Evolutionary conservation across 2,329 filamentous ascomycete genomes (phyloP).

Genomic region (Penicillium sp.): DNA sequence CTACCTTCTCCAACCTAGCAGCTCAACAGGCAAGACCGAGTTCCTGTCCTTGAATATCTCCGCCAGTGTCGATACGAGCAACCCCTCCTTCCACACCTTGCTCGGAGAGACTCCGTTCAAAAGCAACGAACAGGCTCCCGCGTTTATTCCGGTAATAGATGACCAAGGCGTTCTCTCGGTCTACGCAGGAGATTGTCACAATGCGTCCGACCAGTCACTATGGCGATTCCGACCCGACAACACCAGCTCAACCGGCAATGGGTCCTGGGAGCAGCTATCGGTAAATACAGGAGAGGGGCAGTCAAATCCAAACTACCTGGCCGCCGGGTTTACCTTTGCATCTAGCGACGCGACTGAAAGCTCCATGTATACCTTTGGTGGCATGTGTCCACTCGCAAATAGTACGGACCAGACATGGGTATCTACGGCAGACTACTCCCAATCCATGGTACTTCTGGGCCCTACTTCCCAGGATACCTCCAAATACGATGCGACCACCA

Average conservation of each 20-base stretch:
- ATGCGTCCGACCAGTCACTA: constrained; percentile 51
- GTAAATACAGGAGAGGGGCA: constrained; percentile 33
- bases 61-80: constrained; percentile 49
- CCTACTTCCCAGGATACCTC: constrained; percentile 40
- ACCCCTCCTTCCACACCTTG: constrained; percentile 32
- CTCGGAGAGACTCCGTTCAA: constrained; percentile 27
- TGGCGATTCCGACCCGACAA: constrained; percentile 62
- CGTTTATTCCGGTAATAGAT: constrained; percentile 68
- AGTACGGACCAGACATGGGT: constrained; percentile 57
- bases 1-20: constrained; percentile 64
- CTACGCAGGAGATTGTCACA: constrained; percentile 67
- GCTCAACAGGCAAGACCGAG: constrained; percentile 45
- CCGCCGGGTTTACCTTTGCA: constrained; percentile 64
- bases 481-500: constrained; percentile 32
- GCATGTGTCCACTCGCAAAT: constrained; percentile 68
- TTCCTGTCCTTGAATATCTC: constrained; percentile 66
- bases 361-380: constrained; percentile 68
- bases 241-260: constrained; percentile 44
- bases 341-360: constrained; percentile 49
- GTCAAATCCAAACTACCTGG: constrained; percentile 53
- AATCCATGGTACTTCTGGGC: constrained; percentile 64
- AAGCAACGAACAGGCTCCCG: constrained; percentile 46
- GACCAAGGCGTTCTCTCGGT: constrained; percentile 66
- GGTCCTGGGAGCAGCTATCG: constrained; percentile 51
- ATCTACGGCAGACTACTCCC: constrained; percentile 69